phyloP scores from a whole-genome alignment of 2,329 filamentous ascomycete genomes.

The Fusarium sarcochroum region DNA sequence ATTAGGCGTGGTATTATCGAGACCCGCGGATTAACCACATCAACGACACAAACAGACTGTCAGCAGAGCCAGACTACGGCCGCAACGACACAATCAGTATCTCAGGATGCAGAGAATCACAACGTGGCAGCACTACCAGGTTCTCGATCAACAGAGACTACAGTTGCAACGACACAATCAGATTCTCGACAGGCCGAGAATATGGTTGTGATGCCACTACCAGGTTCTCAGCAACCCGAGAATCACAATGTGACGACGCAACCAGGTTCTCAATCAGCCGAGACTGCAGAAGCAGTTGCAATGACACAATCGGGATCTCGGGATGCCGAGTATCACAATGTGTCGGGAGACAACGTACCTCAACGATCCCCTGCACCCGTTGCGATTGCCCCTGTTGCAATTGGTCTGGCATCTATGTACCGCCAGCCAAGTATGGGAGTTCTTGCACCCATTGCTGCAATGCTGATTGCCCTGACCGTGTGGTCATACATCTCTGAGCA shows the following conservation, averaged over 20 bases:
- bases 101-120: slow-evolving; percentile 27
- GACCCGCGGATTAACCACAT: slow-evolving; percentile 8
- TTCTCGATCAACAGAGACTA: neutral
- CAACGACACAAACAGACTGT: neutral
- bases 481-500: slow-evolving; percentile 24
- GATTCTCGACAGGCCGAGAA: neutral
- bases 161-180: neutral
- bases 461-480: slow-evolving; percentile 20
- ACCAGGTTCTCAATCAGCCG: neutral
- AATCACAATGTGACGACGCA: neutral
- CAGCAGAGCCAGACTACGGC: neutral
- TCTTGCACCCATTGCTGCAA: slow-evolving; percentile 16
- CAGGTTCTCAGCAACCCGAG: slow-evolving; percentile 16
- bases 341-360: slow-evolving; percentile 16
- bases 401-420: slow-evolving; percentile 7
- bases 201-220: neutral
- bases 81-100: slow-evolving; percentile 7
- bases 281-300: neutral
- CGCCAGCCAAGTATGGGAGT: slow-evolving; percentile 5
- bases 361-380: slow-evolving; percentile 10
- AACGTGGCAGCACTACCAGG: slow-evolving; percentile 11
- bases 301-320: slow-evolving; percentile 9
- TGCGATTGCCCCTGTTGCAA: slow-evolving; percentile 6
- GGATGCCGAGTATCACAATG: slow-evolving; percentile 33
- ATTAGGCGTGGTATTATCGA: slow-evolving; percentile 20